Percentiles rank a stretch among this genome's conserved stretches.
Conservation (phyloP, 139 green algal species). For the Medakamo hakoo region DNA sequence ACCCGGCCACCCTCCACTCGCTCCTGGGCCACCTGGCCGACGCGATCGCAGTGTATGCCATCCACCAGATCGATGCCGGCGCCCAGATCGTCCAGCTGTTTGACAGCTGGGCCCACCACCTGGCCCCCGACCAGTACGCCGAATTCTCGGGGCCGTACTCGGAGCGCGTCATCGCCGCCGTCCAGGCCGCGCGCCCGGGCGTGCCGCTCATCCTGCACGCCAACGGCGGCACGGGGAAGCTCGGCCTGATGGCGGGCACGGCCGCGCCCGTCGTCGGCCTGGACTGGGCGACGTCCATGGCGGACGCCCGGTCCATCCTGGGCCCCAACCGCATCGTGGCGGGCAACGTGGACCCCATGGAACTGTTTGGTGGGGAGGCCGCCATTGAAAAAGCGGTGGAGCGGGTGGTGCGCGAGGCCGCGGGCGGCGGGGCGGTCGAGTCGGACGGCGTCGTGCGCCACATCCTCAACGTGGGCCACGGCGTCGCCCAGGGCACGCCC, state of each 20-base stretch:
- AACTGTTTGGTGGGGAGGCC: slow-evolving; percentile 68
- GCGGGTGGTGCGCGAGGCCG: slow-evolving; percentile 32
- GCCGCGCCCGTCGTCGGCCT: slow-evolving; percentile 77
- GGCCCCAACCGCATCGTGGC: slow-evolving; percentile 30
- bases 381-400: slow-evolving; percentile 44
- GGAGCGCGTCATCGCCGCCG: slow-evolving; percentile 53
- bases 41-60: slow-evolving; percentile 62
- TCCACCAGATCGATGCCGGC: slow-evolving; percentile 87
- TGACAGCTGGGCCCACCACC: slow-evolving; percentile 94
- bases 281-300: slow-evolving; percentile 78
- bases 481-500: slow-evolving; percentile 80
- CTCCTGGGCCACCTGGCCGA: slow-evolving; percentile 78
- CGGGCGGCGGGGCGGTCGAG: slow-evolving; percentile 16
- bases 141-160: slow-evolving; percentile 89
- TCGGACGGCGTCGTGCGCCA: no score
- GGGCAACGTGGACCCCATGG: slow-evolving; percentile 87
- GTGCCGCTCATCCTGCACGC: slow-evolving; percentile 92
- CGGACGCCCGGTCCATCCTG: slow-evolving; percentile 35
- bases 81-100: slow-evolving; percentile 92
- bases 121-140: slow-evolving; percentile 71
- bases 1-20: slow-evolving; percentile 70
- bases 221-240: slow-evolving; percentile 86
- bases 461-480: slow-evolving; percentile 88
- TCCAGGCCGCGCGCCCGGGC: slow-evolving; percentile 55
- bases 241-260: slow-evolving; percentile 36